Conservation (phyloP, 2,329 filamentous ascomycete genomes). For the Aspergillus fischeri region DNA sequence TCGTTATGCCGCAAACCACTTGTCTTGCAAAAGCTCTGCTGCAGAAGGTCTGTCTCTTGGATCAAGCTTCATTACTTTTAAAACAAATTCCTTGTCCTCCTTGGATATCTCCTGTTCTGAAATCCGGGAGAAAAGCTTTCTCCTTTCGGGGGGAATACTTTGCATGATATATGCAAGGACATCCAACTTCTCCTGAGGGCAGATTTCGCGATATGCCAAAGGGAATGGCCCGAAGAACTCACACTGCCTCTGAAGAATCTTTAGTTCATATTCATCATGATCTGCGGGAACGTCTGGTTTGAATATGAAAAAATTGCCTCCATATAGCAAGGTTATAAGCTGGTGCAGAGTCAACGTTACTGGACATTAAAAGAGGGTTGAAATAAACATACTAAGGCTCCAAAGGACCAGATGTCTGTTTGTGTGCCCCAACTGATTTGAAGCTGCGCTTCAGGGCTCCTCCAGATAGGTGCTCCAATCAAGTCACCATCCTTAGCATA, state of each 20-base stretch:
- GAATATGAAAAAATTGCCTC: slow-evolving; percentile 17
- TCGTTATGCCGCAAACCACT: slow-evolving; percentile 27
- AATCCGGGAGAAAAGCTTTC: background rate
- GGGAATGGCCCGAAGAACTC: slow-evolving; percentile 2
- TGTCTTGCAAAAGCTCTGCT: slow-evolving; percentile 34
- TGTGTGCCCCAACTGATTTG: slow-evolving; percentile 20
- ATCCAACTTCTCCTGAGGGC: background rate
- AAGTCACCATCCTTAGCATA: slow-evolving; percentile 13
- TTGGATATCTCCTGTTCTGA: slow-evolving; percentile 22
- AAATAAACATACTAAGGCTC: slow-evolving; percentile 14
- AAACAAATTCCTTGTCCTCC: slow-evolving; percentile 33
- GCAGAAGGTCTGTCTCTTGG: slow-evolving; percentile 40
- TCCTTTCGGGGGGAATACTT: background rate
- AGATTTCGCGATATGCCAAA: background rate
- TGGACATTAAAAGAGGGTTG: background rate
- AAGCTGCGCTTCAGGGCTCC: slow-evolving; percentile 22
- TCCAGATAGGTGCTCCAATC: slow-evolving; percentile 19
- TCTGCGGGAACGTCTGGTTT: slow-evolving; percentile 18
- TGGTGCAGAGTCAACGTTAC: background rate
- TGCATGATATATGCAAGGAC: background rate
- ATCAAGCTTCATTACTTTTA: slow-evolving; percentile 43
- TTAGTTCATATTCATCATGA: slow-evolving; percentile 20
- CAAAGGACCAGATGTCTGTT: slow-evolving; percentile 27
- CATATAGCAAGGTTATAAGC: slow-evolving; percentile 19
- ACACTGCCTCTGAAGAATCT: slow-evolving; percentile 13